Conservation (phyloP, 768 basidiomycete genomes). For the Kwoniella pini region DNA sequence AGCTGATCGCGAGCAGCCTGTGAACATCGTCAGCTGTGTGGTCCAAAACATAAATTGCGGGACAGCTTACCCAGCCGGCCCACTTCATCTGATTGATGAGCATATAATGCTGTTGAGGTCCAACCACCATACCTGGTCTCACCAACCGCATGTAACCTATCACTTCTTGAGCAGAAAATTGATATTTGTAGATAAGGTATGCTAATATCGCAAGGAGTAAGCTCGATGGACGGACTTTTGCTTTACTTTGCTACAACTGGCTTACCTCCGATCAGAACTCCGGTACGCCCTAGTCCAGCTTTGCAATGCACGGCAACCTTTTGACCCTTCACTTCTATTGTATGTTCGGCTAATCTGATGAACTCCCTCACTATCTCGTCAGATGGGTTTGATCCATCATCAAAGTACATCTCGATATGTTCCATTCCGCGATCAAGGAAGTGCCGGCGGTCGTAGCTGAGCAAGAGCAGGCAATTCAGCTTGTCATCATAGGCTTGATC, state of each 20-base stretch:
- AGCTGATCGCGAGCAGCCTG: constrained; percentile 42
- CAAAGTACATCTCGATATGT: constrained; percentile 71
- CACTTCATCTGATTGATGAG: constrained; percentile 49
- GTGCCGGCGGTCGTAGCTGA: constrained; percentile 39
- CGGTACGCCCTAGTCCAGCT: constrained; percentile 92
- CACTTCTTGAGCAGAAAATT: constrained; percentile 91
- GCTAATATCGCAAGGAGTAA: constrained; percentile 61
- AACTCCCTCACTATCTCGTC: constrained; percentile 93
- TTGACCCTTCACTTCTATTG: constrained; percentile 69
- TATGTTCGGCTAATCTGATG: constrained; percentile 76
- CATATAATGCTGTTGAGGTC: constrained; percentile 53
- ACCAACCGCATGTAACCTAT: constrained; percentile 99
- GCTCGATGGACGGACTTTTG: background rate
- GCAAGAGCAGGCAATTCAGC: background rate
- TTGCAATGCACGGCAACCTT: constrained; percentile 77
- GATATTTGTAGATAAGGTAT: constrained; percentile 98
- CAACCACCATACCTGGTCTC: constrained; percentile 66
- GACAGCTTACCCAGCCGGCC: constrained; percentile 43
- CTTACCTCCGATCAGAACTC: constrained; percentile 79
- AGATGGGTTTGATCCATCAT: constrained; percentile 96
- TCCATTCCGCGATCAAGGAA: constrained; percentile 38
- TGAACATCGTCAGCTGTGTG: background rate
- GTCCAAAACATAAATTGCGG: background rate
- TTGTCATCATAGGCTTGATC: constrained; percentile 56
- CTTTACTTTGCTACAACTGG: background rate